phyloP scores from a whole-genome alignment of 768 basidiomycete species.

The Tricholoma matsutake region DNA sequence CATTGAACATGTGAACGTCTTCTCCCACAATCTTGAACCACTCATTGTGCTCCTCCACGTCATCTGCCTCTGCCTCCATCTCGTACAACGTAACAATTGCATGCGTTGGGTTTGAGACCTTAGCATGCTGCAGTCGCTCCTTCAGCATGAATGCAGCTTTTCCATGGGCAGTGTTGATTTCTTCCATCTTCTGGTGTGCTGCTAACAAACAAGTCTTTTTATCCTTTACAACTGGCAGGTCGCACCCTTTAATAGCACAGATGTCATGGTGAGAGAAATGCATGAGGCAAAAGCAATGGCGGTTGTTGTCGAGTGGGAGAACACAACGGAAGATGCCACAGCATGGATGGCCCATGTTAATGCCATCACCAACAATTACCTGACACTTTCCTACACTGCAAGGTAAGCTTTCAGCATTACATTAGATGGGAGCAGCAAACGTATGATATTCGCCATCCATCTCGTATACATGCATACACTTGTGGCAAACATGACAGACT shows the following conservation, averaged over 20 bases:
- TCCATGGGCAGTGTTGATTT: not conserved
- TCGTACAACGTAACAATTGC: not conserved
- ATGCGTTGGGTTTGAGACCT: not conserved
- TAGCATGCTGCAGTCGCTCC: not conserved
- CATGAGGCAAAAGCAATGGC: conserved; percentile 3
- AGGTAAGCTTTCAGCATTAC: not conserved
- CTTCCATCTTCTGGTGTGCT: not conserved
- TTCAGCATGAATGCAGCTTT: not conserved
- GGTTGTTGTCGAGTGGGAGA: conserved; percentile 9
- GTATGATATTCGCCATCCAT: conserved; percentile 3
- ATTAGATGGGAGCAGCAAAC: conserved; percentile 9
- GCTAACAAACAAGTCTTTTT: not conserved
- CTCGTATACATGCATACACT: conserved; percentile 18
- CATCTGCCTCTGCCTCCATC: not conserved
- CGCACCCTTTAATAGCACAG: conserved; percentile 2
- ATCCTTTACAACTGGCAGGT: not conserved
- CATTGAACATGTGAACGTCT: not conserved
- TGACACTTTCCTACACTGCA: not conserved
- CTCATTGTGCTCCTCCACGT: not conserved
- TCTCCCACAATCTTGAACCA: not conserved
- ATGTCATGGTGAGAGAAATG: not conserved
- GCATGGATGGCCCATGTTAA: conserved; percentile 11
- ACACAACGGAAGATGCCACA: conserved; percentile 9
- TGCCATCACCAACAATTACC: conserved; percentile 12
- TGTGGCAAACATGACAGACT: conserved; percentile 22